These are phyloP conservation scores for Quercus engelmannii DNA, from an alignment of 306 rosid genomes.

Conservation along the genomic window DNA sequence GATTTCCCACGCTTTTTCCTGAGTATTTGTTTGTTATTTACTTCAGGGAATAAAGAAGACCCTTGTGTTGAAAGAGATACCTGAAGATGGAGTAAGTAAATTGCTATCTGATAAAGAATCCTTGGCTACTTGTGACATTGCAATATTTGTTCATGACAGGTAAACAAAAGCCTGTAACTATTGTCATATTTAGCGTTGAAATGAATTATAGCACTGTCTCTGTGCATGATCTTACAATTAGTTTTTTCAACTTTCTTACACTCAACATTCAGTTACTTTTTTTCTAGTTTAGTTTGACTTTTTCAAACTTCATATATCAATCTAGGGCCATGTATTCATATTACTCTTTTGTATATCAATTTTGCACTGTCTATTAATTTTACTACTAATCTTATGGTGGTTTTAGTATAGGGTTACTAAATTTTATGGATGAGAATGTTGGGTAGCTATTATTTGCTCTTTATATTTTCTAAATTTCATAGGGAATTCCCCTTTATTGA, in stretches of 20 bases:
- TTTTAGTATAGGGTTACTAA: background rate
- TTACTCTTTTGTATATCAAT: background rate
- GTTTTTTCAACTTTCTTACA: background rate
- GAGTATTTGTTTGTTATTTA: constrained; percentile 5
- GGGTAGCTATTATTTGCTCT: background rate
- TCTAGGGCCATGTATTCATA: background rate
- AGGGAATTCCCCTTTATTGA: background rate
- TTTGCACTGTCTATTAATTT: background rate
- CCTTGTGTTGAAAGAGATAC: constrained; percentile 79
- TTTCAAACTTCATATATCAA: background rate
- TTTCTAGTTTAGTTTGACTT: background rate
- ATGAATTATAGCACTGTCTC: background rate
- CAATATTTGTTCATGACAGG: constrained; percentile 93
- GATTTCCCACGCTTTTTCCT: background rate
- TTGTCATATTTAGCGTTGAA: background rate
- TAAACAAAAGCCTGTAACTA: constrained; percentile 17
- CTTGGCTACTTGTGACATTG: constrained; percentile 90
- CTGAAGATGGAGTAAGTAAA: constrained; percentile 71
- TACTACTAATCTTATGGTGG: background rate
- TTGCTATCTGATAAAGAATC: constrained; percentile 75
- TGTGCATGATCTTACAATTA: background rate
- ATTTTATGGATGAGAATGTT: background rate
- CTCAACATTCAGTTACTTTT: background rate
- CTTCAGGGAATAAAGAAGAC: constrained; percentile 70
- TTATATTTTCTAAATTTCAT: background rate